These are phyloP conservation scores for Medicago lupulina DNA, from an alignment of 306 rosid species.

Conservation along the genomic window DNA sequence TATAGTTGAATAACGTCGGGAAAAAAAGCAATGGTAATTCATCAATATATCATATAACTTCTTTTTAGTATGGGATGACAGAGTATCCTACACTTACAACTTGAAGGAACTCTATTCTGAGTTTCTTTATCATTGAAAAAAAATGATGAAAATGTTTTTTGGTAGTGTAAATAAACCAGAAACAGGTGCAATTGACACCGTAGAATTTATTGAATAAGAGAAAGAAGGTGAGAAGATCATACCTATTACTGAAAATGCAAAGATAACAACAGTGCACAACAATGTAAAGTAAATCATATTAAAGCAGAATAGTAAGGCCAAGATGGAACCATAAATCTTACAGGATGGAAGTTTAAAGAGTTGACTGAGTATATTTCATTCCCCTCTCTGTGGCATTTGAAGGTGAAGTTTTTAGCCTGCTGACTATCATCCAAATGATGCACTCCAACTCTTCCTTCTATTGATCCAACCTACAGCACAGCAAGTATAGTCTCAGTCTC, in stretches of 20 bases:
- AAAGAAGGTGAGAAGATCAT: background rate
- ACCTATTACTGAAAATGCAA: conserved; percentile 4
- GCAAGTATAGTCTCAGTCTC: conserved; percentile 40
- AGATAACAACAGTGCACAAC: conserved; percentile 21
- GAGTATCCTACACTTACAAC: background rate
- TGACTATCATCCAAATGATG: conserved; percentile 88
- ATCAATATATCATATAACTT: conserved; percentile 7
- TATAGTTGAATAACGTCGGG: conserved; percentile 13
- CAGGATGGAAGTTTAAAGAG: conserved; percentile 95
- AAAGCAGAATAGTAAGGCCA: conserved; percentile 28
- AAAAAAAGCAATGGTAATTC: conserved; percentile 5
- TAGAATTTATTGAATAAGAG: background rate
- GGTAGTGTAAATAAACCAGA: background rate
- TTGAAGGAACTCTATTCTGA: background rate
- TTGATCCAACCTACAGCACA: conserved; percentile 77
- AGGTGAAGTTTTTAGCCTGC: conserved; percentile 85
- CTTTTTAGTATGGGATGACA: background rate
- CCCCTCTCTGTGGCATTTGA: conserved; percentile 94
- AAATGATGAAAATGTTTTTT: background rate
- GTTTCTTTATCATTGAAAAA: background rate
- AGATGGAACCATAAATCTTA: conserved; percentile 52
- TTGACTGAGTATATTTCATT: conserved; percentile 87
- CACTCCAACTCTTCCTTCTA: conserved; percentile 98
- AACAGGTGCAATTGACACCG: conserved; percentile 22
- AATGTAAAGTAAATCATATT: conserved; percentile 5